phyloP scores from a whole-genome alignment of 208 protist genomes.

The Kentomonas sorsogonicus region DNA sequence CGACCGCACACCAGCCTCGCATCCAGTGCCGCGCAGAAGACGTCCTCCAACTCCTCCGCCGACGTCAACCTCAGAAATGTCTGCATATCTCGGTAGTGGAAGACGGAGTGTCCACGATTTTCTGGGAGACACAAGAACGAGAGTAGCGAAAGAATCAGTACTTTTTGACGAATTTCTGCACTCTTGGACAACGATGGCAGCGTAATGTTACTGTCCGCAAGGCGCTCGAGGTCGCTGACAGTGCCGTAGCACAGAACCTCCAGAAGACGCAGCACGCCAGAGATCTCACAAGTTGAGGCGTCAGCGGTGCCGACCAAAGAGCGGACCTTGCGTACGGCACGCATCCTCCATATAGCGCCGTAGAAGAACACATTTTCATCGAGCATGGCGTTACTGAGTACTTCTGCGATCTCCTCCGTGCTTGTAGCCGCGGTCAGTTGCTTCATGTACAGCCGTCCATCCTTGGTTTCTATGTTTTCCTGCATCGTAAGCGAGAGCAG shows the following conservation, averaged over 20 bases:
- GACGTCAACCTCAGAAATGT: background rate
- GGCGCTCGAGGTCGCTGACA: background rate
- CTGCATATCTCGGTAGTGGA: background rate
- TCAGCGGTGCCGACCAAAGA: too few relatives aligned
- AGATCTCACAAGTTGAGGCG: too few relatives aligned
- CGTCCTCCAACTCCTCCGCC: background rate
- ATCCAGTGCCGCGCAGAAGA: background rate
- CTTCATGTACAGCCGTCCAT: too few relatives aligned
- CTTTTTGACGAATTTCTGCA: background rate
- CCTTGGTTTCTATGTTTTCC: too few relatives aligned
- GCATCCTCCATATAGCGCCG: too few relatives aligned
- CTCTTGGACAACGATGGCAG: background rate
- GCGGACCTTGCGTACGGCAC: too few relatives aligned
- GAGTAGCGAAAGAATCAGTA: slow-evolving; percentile 5
- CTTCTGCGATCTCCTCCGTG: background rate
- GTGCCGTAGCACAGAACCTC: slow-evolving; percentile 1
- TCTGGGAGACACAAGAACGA: background rate
- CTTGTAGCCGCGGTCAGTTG: too few relatives aligned
- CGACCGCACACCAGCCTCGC: background rate
- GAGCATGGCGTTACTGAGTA: background rate
- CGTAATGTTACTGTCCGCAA: background rate
- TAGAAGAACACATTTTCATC: slow-evolving; percentile 7
- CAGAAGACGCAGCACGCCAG: slow-evolving; percentile 5
- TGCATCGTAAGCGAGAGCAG: too few relatives aligned
- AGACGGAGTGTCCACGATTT: background rate